Percentiles rank a stretch among this genome's conserved stretches.
phyloP scores from a whole-genome alignment of 2,329 filamentous ascomycete genomes.

The Triangularia verruculosa region DNA sequence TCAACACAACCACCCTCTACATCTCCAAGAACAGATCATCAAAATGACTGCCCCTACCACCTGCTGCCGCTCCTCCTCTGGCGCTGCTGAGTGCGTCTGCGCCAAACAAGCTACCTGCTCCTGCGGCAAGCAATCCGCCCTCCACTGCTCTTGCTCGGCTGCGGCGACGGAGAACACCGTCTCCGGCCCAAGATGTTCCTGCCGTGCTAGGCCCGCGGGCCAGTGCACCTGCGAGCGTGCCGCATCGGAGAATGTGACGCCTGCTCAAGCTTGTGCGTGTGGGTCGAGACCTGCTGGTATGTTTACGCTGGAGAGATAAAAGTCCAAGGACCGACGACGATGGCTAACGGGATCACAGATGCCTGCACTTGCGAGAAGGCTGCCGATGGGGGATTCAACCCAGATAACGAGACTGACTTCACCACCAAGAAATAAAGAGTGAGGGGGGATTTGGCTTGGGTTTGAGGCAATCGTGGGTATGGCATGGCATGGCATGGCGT shows the following conservation, averaged over 20 bases:
- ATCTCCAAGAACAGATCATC: not conserved
- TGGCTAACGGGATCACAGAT: constrained; percentile 37
- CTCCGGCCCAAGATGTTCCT: constrained; percentile 74
- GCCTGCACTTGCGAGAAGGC: constrained; percentile 83
- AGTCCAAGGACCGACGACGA: too few species aligned
- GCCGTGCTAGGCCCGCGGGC: constrained; percentile 74
- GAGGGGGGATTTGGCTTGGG: not conserved
- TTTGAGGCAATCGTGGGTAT: not conserved
- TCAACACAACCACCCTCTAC: constrained; percentile 4
- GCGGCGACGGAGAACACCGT: constrained; percentile 71
- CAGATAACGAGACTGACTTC: constrained; percentile 77
- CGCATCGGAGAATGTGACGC: constrained; percentile 63
- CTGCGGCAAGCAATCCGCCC: constrained; percentile 82
- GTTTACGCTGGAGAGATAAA: too few species aligned
- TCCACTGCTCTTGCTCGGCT: constrained; percentile 83
- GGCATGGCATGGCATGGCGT: not conserved
- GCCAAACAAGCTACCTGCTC: constrained; percentile 72
- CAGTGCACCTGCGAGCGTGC: constrained; percentile 79
- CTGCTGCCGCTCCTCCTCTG: constrained; percentile 50
- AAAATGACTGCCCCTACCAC: constrained; percentile 29
- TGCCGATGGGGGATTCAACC: constrained; percentile 57
- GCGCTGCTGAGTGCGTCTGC: constrained; percentile 54
- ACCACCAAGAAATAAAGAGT: constrained; percentile 60
- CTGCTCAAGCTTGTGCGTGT: constrained; percentile 67
- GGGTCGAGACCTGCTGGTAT: constrained; percentile 69